These are phyloP conservation scores for Penicillium sp. DNA, from an alignment of 2,329 filamentous ascomycete genomes.

Conservation along the genomic window DNA sequence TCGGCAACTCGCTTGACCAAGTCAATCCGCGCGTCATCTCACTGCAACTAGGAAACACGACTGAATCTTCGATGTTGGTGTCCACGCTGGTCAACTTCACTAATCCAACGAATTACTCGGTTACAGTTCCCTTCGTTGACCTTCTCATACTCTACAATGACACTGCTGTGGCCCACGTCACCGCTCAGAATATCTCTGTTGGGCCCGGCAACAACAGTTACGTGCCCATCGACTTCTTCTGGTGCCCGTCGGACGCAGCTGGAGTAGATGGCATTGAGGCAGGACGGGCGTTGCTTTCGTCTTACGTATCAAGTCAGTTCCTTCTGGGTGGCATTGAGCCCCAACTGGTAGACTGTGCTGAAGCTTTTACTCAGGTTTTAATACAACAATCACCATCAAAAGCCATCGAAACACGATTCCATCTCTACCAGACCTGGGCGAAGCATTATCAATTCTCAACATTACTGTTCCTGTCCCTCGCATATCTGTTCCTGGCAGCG, in stretches of 20 bases:
- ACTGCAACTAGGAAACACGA: conserved; percentile 64
- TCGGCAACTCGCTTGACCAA: conserved; percentile 45
- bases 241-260: conserved; percentile 59
- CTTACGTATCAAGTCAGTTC: conserved; percentile 65
- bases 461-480: conserved; percentile 64
- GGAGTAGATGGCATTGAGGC: conserved; percentile 54
- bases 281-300: conserved; percentile 66
- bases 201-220: conserved; percentile 62
- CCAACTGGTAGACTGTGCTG: background rate
- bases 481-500: conserved; percentile 49
- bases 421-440: conserved; percentile 59
- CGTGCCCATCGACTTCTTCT: conserved; percentile 58
- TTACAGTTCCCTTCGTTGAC: conserved; percentile 68
- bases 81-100: conserved; percentile 69
- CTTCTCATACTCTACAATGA: conserved; percentile 67
- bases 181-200: conserved; percentile 55
- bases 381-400: conserved; percentile 68
- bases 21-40: conserved; percentile 59
- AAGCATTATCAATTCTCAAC: conserved; percentile 62
- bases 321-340: background rate
- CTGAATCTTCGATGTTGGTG: conserved; percentile 60
- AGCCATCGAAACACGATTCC: conserved; percentile 67
- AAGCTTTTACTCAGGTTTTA: conserved; percentile 48
- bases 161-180: conserved; percentile 66
- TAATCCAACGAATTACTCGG: conserved; percentile 82